Conservation (phyloP, 768 basidiomycete genomes). For the Lactifluus piperatus region DNA sequence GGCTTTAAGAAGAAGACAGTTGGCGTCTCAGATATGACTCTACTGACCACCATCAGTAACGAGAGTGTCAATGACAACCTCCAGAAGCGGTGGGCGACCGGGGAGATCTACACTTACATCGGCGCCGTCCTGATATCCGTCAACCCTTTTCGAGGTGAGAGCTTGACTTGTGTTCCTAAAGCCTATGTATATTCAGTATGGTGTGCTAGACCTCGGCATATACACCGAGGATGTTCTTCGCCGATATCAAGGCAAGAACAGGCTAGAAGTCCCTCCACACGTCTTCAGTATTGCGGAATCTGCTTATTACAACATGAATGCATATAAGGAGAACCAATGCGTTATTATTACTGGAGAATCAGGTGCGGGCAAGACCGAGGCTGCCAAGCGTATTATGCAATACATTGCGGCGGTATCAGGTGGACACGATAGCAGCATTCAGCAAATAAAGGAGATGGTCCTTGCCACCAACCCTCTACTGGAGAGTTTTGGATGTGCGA, state of each 20-base stretch:
- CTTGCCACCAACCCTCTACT: conserved; percentile 94
- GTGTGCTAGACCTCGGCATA: conserved; percentile 78
- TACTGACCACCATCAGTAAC: conserved; percentile 93
- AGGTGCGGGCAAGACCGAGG: conserved; percentile 98
- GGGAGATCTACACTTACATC: conserved; percentile 98
- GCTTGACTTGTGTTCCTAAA: background rate
- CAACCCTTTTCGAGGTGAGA: conserved; percentile 87
- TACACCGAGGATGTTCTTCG: conserved; percentile 86
- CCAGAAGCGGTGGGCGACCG: conserved; percentile 90
- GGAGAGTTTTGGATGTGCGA: conserved; percentile 98
- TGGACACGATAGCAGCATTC: conserved; percentile 80
- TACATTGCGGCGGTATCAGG: conserved; percentile 97
- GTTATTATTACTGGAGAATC: conserved; percentile 99
- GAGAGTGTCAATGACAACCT: conserved; percentile 97
- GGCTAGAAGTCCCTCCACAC: conserved; percentile 96
- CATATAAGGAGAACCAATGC: conserved; percentile 98
- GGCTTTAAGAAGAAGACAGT: conserved; percentile 99
- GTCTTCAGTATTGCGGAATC: conserved; percentile 96
- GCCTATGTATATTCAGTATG: background rate
- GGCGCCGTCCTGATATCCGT: conserved; percentile 99
- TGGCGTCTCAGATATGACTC: conserved; percentile 97
- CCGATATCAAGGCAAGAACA: conserved; percentile 91
- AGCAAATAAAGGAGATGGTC: conserved; percentile 99
- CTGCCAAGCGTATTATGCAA: conserved; percentile 99
- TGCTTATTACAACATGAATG: conserved; percentile 98